phyloP scores from a whole-genome alignment of 1,284 basidiomycete species.

The Hortiboletus rubellus region DNA sequence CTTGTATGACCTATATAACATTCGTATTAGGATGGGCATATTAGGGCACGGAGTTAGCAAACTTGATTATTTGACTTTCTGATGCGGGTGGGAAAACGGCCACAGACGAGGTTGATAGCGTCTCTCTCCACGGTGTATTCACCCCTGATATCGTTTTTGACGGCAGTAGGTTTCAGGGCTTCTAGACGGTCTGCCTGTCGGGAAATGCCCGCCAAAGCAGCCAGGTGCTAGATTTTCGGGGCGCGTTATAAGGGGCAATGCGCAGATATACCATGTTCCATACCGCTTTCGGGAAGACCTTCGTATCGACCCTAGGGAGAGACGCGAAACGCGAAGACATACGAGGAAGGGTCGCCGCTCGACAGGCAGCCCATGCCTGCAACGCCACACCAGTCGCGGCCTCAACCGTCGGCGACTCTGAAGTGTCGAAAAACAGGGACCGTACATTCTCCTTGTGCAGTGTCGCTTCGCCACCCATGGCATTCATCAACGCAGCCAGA shows the following conservation, averaged over 20 bases:
- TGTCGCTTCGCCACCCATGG: slow-evolving; percentile 38
- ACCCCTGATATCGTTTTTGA: slow-evolving; percentile 46
- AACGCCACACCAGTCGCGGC: slow-evolving; percentile 29
- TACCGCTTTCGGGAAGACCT: slow-evolving; percentile 18
- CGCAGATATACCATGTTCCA: neutral
- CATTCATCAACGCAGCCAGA: slow-evolving; percentile 38
- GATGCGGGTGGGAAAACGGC: slow-evolving; percentile 46
- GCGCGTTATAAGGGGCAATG: neutral
- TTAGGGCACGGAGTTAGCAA: neutral
- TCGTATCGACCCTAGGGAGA: slow-evolving; percentile 26
- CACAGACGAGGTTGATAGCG: slow-evolving; percentile 36
- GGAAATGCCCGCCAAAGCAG: slow-evolving; percentile 39
- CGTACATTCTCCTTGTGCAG: slow-evolving; percentile 36
- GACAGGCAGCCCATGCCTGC: slow-evolving; percentile 48
- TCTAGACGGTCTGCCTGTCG: slow-evolving; percentile 42
- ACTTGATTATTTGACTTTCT: slow-evolving; percentile 37
- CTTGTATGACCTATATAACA: slow-evolving; percentile 18
- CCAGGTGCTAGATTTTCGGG: slow-evolving; percentile 36
- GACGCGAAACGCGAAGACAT: slow-evolving; percentile 19
- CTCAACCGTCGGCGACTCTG: slow-evolving; percentile 19
- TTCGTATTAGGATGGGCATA: neutral
- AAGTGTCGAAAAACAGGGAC: slow-evolving; percentile 39
- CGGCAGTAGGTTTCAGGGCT: slow-evolving; percentile 38
- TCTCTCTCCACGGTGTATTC: slow-evolving; percentile 27
- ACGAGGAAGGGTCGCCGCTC: slow-evolving; percentile 27